Conservation (phyloP, 2,329 filamentous ascomycete species). For the Clonostachys byssicola region DNA sequence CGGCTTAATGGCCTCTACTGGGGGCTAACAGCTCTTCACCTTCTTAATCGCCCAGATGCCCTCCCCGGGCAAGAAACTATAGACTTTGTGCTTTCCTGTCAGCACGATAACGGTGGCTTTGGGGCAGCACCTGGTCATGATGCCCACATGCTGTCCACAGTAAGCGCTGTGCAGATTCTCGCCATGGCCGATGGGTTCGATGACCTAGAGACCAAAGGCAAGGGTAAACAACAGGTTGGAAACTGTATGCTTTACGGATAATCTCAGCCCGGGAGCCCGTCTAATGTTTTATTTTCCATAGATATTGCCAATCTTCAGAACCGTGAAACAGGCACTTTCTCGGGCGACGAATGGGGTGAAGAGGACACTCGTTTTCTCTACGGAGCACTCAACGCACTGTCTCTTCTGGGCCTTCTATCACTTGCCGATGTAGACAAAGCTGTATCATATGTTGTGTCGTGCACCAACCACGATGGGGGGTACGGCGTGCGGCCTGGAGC, state of each 20-base stretch:
- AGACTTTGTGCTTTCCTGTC: slow-evolving; percentile 92
- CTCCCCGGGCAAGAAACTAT: slow-evolving; percentile 79
- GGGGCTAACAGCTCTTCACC: slow-evolving; percentile 84
- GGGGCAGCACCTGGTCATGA: slow-evolving; percentile 93
- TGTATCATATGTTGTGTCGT: slow-evolving; percentile 73
- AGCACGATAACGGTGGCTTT: slow-evolving; percentile 85
- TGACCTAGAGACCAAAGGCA: slow-evolving; percentile 65
- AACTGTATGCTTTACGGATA: slow-evolving; percentile 59
- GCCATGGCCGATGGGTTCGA: slow-evolving; percentile 81
- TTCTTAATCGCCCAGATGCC: slow-evolving; percentile 76
- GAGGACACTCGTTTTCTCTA: slow-evolving; percentile 94
- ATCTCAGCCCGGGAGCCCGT: slow-evolving; percentile 5
- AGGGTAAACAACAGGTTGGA: slow-evolving; percentile 63
- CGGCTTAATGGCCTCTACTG: slow-evolving; percentile 95
- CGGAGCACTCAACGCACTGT: slow-evolving; percentile 83
- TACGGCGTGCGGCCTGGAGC: slow-evolving; percentile 88
- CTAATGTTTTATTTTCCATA: slow-evolving; percentile 19
- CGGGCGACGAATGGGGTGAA: slow-evolving; percentile 95
- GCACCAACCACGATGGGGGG: slow-evolving; percentile 90
- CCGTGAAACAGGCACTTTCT: slow-evolving; percentile 76
- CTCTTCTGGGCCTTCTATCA: slow-evolving; percentile 70
- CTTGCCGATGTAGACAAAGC: slow-evolving; percentile 77
- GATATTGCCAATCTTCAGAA: slow-evolving; percentile 84
- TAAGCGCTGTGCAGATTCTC: slow-evolving; percentile 91
- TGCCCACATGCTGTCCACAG: slow-evolving; percentile 92